Base-by-base conservation (phyloP, 2,329 filamentous ascomycete species). In the Aotearoamyces nothofagi region DNA sequence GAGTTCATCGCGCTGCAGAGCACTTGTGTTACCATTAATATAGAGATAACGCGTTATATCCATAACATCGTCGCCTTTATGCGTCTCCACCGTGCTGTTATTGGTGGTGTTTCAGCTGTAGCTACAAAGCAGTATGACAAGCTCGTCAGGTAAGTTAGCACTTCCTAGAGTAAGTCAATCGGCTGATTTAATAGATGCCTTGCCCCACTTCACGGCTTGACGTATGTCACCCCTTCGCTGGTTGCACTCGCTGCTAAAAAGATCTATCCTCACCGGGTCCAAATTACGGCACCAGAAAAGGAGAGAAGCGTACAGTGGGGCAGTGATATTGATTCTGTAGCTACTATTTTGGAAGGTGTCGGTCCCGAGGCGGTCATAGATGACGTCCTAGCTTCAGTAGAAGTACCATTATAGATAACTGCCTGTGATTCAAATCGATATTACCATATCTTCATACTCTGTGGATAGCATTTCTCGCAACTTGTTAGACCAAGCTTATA, bases 231-330 rank as follows among this genome's bases (percentile, higher is more conserved):
- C 0, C 87, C 90, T 0, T 79, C 82, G 1, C 66, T 96, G 15
- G 76, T 94, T 12, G 71, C 66, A 5, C 61, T 98, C 25, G 90
- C 90, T 4, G 75, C 78, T 2, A 71, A 71, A 35, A 96, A 96
- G 56, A 68, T 92, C 14, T 98, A 92, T 47, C 63, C 78, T 11
- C 90, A 98, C 55, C 75, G 84, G 6, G 72, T 98, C 17, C 54
- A 68, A 9, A 66, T 94, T 31, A 70, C 78, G 0, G 54, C 56
- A 2, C 66, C 81, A 1, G 66, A 71, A 36, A 69, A 73, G 33
- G 90, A 96, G 56, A 66, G 84, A 26, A 94, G 84, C 49, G 66
- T 93, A 59, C 82, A 93, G 50, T 98, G 92, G 73, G 90, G 90
- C 0, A 94, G 87, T 50, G 73, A 78, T 30, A 40, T 78, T 0